phyloP scores from a whole-genome alignment of 202 grass and related monocot genomes.

The Elaeis oleifera region DNA sequence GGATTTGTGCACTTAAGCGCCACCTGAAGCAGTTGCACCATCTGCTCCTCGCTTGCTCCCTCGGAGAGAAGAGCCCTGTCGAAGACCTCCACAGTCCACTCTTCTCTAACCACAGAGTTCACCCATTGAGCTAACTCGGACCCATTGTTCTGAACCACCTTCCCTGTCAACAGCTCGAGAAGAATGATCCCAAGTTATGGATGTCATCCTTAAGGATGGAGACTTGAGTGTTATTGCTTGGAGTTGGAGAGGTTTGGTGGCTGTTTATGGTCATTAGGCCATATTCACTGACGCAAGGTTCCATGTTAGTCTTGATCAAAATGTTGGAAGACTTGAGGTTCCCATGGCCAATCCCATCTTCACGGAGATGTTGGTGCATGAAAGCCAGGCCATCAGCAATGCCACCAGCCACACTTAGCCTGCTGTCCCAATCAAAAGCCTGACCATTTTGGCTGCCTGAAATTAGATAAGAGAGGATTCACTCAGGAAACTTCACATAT shows the following conservation, averaged over 20 bases:
- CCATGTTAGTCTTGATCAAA: conserved; percentile 43
- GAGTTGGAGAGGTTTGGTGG: background rate
- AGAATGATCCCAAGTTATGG: conserved; percentile 31
- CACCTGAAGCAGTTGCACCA: conserved; percentile 51
- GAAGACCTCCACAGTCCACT: conserved; percentile 76
- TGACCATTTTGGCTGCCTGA: conserved; percentile 30
- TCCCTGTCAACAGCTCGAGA: conserved; percentile 61
- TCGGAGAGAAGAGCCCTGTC: conserved; percentile 42
- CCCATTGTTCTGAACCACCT: conserved; percentile 31
- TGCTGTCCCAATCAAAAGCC: conserved; percentile 30
- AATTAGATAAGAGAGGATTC: background rate
- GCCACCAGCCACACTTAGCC: conserved; percentile 34
- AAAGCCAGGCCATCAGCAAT: conserved; percentile 55
- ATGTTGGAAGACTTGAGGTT: conserved; percentile 59
- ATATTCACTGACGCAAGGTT: conserved; percentile 61
- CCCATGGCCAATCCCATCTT: conserved; percentile 41
- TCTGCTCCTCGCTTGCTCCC: conserved; percentile 20
- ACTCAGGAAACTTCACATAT: too few relatives aligned
- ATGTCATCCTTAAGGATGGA: conserved; percentile 28
- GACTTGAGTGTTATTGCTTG: background rate
- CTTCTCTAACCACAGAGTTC: conserved; percentile 48
- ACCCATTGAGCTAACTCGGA: conserved; percentile 55
- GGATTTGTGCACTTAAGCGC: conserved; percentile 41
- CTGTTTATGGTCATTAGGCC: conserved; percentile 19
- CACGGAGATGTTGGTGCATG: conserved; percentile 35